Evolutionary conservation across 805 yeast genomes (phyloP).

Genomic region (Metschnikowia kofuensis): DNA sequence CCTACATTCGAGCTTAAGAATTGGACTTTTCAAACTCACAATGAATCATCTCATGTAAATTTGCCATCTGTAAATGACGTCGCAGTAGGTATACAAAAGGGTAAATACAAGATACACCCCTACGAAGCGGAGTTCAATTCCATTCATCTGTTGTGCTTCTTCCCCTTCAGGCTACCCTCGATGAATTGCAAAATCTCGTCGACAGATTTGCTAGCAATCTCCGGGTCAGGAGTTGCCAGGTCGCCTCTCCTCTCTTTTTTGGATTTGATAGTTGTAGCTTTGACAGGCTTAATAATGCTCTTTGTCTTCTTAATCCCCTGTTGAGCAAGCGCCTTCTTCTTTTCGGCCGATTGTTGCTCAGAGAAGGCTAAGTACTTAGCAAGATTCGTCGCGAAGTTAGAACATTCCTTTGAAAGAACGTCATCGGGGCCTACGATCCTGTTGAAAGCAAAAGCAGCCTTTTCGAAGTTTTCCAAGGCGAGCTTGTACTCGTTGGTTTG

Average conservation of each 20-base stretch:
- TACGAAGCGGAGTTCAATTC: constrained; percentile 3
- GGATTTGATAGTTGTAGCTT: constrained; percentile 19
- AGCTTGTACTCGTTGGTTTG: constrained; percentile 48
- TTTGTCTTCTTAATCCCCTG: constrained; percentile 20
- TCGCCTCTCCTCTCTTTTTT: constrained; percentile 16
- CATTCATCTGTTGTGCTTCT: constrained; percentile 17
- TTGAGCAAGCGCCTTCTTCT: constrained; percentile 22
- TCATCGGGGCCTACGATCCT: constrained; percentile 65
- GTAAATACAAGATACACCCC: constrained; percentile 9
- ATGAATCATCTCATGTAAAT: not conserved
- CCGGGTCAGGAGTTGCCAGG: constrained; percentile 40
- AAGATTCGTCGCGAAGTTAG: constrained; percentile 60
- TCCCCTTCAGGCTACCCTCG: constrained; percentile 47
- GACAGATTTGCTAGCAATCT: constrained; percentile 60
- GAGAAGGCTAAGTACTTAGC: constrained; percentile 45
- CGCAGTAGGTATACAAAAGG: not conserved
- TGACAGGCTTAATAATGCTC: constrained; percentile 16
- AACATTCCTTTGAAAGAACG: constrained; percentile 62
- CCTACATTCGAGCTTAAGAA: no score
- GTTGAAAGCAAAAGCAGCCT: constrained; percentile 57
- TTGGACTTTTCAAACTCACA: not conserved
- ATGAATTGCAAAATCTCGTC: constrained; percentile 73
- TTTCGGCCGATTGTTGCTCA: constrained; percentile 36
- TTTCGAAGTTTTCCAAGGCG: constrained; percentile 54
- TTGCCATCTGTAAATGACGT: not conserved